Percentiles rank a stretch among this genome's conserved stretches.
phyloP scores from a whole-genome alignment of 192 early-diverging fungal genomes.

The Coemansia sp. region DNA sequence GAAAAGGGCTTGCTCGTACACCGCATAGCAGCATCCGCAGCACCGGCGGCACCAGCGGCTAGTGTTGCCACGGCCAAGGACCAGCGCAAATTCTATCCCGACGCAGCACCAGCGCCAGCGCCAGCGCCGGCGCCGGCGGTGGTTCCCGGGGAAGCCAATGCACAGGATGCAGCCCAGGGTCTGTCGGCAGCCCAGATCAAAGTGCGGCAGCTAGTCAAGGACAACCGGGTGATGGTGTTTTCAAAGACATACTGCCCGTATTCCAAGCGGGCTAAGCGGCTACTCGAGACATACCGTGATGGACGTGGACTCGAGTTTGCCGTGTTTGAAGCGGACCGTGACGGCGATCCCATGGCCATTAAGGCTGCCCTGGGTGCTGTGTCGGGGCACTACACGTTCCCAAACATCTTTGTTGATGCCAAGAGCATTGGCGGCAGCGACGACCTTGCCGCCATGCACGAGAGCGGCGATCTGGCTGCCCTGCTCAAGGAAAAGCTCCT shows the following conservation, averaged over 20 bases:
- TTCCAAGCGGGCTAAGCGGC: conserved; percentile 57
- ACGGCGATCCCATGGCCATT: conserved; percentile 53
- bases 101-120: not conserved
- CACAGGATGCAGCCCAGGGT: not conserved
- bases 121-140: not conserved
- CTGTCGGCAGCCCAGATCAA: conserved; percentile 16
- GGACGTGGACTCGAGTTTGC: conserved; percentile 39
- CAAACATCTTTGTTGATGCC: conserved; percentile 69
- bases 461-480: conserved; percentile 51
- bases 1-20: conserved; percentile 6
- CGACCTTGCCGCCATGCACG: conserved; percentile 46
- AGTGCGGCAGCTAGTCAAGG: conserved; percentile 27
- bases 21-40: not conserved
- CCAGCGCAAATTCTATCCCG: not conserved
- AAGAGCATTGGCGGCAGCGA: conserved; percentile 65
- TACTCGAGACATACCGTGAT: conserved; percentile 43
- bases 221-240: conserved; percentile 60
- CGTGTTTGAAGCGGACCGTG: conserved; percentile 54
- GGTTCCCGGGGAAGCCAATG: not conserved
- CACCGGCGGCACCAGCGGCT: not conserved
- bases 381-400: conserved; percentile 60
- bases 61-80: not conserved
- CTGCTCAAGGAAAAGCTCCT: conserved; percentile 37
- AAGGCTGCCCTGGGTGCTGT: conserved; percentile 51
- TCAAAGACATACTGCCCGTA: conserved; percentile 77